phyloP scores from a whole-genome alignment of 2,329 filamentous ascomycete genomes.

The Leptographium wingfieldii region DNA sequence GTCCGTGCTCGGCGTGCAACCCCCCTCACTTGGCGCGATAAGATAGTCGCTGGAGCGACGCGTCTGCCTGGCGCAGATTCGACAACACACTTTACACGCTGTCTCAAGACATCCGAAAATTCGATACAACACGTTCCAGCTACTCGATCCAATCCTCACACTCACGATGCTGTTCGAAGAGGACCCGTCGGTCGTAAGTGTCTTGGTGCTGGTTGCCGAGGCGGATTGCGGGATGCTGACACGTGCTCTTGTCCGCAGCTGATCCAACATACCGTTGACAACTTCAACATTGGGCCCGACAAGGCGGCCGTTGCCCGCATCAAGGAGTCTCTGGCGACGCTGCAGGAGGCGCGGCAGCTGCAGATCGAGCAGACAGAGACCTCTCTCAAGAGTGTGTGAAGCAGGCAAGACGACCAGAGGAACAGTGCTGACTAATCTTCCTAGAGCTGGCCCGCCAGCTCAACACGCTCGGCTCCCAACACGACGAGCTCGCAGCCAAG shows the following conservation, averaged over 20 bases:
- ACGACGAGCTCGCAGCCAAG: constrained; percentile 59
- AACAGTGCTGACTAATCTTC: constrained; percentile 14
- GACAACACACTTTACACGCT: neutral
- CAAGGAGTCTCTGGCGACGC: constrained; percentile 66
- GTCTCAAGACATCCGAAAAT: neutral
- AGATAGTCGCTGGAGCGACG: constrained; percentile 13
- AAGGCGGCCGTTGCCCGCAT: constrained; percentile 74
- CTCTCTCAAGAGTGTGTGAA: constrained; percentile 44
- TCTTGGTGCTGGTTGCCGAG: too few relatives aligned
- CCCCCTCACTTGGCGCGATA: constrained; percentile 6
- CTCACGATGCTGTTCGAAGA: constrained; percentile 84
- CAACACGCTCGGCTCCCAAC: constrained; percentile 59
- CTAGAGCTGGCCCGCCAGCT: constrained; percentile 60
- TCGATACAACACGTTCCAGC: neutral
- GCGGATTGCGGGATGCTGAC: neutral
- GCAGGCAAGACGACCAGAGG: neutral
- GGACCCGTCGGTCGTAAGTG: constrained; percentile 68
- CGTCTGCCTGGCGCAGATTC: neutral
- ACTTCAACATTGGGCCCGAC: constrained; percentile 91
- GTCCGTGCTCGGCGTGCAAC: too few relatives aligned
- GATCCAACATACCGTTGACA: constrained; percentile 79
- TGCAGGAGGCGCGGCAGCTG: constrained; percentile 73
- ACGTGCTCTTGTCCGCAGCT: constrained; percentile 39
- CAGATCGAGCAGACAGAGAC: constrained; percentile 59
- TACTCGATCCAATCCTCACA: too few relatives aligned